Evolutionary conservation across 805 yeast species (phyloP), one percentile per base, ranked within the genome.

Genomic region (Metschnikowia drakensbergensis): DNA sequence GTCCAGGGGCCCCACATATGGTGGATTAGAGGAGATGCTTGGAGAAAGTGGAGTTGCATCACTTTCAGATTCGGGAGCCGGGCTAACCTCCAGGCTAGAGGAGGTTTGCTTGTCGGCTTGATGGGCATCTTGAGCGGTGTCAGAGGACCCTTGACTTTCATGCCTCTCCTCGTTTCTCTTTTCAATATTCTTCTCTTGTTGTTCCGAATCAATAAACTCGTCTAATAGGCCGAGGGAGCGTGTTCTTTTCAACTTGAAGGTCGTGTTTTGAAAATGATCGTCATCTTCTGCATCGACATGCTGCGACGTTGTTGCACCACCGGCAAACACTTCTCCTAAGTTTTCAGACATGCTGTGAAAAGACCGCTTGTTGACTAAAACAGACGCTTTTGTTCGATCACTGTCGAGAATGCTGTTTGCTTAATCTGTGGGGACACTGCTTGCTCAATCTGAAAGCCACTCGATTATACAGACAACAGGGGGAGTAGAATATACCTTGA

Each of bases 151-250:
- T 30, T 46, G 46, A 13, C 22, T 31, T 17, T 45, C 50, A 4
- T 40, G 43, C 23, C 52, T 53, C 28, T 49, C 49, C 27, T 52
- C 52, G 33, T 52, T 57, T 22, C 53, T 43, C 28, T 35, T 46
- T 27, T 53, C 57, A 13, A 52, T 51, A 7, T 44, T 44, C 27
- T 54, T 48, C 40, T 55, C 50, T 40, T 56, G 58, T 13, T 58
- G 52, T 42, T 59, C 58, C 6, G 81, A 78, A 28, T 72, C 81
- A 35, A 81, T 79, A 59, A 77, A 84, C 53, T 83, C 88, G 59
- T 86, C 95, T 55, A 88, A 70, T 10, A 87, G 65, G 1, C 96
- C 96, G 75, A 88, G 72, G 6, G 94, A 85, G 59, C 94, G 76
- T 31, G 96, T 88, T 61, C 96, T 71, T 59, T 88, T 88, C 59